These are phyloP conservation scores for Pseudogymnoascus pannorum DNA, from an alignment of 2,329 filamentous ascomycete genomes.

Conservation along the genomic window DNA sequence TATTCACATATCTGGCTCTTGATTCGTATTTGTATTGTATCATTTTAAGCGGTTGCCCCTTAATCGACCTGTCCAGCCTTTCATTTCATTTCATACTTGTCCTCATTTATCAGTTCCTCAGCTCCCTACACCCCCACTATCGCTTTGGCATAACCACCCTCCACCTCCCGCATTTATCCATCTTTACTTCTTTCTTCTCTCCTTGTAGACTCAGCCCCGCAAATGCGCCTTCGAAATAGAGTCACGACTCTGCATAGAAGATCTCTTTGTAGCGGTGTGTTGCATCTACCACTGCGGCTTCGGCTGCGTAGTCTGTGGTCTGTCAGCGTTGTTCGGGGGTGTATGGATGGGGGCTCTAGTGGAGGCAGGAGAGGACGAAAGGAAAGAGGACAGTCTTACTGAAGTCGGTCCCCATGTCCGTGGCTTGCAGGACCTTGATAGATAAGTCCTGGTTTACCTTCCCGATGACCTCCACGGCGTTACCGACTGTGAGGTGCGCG, in stretches of 20 bases:
- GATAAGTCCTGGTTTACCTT: constrained; percentile 69
- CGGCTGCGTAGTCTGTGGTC: constrained; percentile 62
- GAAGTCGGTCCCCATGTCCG: constrained; percentile 52
- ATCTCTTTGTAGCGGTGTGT: constrained; percentile 76
- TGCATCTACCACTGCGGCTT: constrained; percentile 73
- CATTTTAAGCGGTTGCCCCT: neutral
- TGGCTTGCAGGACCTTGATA: constrained; percentile 61
- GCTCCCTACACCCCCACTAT: neutral
- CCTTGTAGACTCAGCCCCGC: neutral
- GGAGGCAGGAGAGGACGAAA: constrained; percentile 9
- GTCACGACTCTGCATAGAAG: constrained; percentile 52
- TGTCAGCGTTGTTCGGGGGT: constrained; percentile 1
- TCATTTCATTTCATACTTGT: neutral
- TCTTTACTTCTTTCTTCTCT: constrained; percentile 9
- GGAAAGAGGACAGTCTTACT: constrained; percentile 10
- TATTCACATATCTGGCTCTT: neutral
- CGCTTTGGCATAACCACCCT: constrained; percentile 26
- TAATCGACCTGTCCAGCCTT: neutral
- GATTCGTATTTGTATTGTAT: neutral
- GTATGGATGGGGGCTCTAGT: neutral
- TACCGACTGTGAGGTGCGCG: constrained; percentile 59
- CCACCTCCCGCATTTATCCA: constrained; percentile 36
- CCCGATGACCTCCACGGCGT: constrained; percentile 69
- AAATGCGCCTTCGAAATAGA: constrained; percentile 16
- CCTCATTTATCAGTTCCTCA: neutral